Percentiles rank a stretch among this genome's conserved stretches.
These are phyloP conservation scores for Aspergillus clavatus DNA, from an alignment of 2,329 filamentous ascomycete species.

Conservation along the genomic window DNA sequence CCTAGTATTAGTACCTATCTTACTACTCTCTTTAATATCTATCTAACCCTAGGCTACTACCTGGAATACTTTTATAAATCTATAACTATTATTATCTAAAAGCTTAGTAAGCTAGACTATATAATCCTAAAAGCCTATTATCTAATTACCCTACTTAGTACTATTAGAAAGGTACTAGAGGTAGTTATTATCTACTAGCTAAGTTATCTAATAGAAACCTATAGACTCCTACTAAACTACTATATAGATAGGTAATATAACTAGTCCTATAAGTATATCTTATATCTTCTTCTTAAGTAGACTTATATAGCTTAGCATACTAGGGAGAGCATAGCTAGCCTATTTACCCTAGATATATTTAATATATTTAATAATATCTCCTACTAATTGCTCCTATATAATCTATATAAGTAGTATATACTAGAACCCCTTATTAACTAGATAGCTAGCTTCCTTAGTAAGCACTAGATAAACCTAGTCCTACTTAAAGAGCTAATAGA, in stretches of 20 bases:
- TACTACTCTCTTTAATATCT: too few species aligned
- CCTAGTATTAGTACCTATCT: too few species aligned
- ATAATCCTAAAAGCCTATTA: constrained; percentile 12
- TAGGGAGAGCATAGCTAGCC: neutral
- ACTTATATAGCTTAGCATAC: constrained; percentile 1
- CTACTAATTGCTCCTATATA: constrained; percentile 12
- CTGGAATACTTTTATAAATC: too few species aligned
- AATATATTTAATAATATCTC: constrained; percentile 14
- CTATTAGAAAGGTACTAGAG: constrained; percentile 16
- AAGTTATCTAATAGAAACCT: too few species aligned
- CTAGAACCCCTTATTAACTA: constrained; percentile 13
- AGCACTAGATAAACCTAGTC: neutral
- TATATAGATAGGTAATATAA: neutral
- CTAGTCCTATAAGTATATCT: neutral
- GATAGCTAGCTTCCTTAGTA: too few species aligned
- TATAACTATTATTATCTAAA: constrained; percentile 13
- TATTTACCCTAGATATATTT: constrained; percentile 2
- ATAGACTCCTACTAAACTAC: constrained; percentile 1
- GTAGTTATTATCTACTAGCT: constrained; percentile 12
- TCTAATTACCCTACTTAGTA: constrained; percentile 15
- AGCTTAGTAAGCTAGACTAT: constrained; percentile 19
- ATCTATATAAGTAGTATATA: constrained; percentile 12
- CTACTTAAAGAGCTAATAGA: neutral
- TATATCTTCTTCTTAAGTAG: constrained; percentile 1
- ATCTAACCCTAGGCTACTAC: too few species aligned